A percentile compares a stretch with the other conserved stretches of the same genome.
phyloP scores from a whole-genome alignment of 1,284 basidiomycete species.

The Moesziomyces antarcticus region DNA sequence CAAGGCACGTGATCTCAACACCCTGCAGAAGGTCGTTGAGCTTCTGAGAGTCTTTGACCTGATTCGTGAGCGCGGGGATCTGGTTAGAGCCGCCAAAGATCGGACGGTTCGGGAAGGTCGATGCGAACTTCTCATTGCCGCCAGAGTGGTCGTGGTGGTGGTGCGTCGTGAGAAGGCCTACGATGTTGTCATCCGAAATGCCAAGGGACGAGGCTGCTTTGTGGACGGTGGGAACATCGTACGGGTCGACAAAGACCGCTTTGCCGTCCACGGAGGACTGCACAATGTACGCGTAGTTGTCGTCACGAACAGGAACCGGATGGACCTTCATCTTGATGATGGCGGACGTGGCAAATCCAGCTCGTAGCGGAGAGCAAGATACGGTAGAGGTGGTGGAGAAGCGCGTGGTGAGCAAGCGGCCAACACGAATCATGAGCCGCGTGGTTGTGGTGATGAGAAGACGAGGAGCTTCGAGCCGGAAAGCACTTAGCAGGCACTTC shows the following conservation, averaged over 20 bases:
- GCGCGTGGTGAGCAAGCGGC: background rate
- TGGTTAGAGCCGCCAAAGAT: constrained; percentile 86
- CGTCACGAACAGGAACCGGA: constrained; percentile 65
- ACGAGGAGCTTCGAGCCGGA: background rate
- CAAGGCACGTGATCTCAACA: constrained; percentile 70
- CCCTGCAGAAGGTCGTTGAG: constrained; percentile 40
- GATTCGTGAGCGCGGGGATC: constrained; percentile 76
- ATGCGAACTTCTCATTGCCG: constrained; percentile 76
- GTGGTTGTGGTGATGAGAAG: background rate
- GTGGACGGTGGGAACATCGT: constrained; percentile 80
- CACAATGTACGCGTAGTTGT: constrained; percentile 67
- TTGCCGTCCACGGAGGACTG: constrained; percentile 44
- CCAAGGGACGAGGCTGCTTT: constrained; percentile 76
- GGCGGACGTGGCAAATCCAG: background rate
- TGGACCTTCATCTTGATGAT: constrained; percentile 60
- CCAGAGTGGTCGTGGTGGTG: constrained; percentile 81
- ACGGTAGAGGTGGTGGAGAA: background rate
- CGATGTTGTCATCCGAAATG: constrained; percentile 67
- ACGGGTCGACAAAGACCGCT: constrained; percentile 75
- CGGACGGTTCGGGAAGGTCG: constrained; percentile 74
- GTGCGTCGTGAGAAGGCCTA: constrained; percentile 65
- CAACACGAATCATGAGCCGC: background rate
- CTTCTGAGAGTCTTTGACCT: constrained; percentile 72
- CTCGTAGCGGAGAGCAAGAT: background rate
- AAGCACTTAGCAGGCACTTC: background rate